Conservation (phyloP, 768 basidiomycete species). For the Ramaria sp. region DNA sequence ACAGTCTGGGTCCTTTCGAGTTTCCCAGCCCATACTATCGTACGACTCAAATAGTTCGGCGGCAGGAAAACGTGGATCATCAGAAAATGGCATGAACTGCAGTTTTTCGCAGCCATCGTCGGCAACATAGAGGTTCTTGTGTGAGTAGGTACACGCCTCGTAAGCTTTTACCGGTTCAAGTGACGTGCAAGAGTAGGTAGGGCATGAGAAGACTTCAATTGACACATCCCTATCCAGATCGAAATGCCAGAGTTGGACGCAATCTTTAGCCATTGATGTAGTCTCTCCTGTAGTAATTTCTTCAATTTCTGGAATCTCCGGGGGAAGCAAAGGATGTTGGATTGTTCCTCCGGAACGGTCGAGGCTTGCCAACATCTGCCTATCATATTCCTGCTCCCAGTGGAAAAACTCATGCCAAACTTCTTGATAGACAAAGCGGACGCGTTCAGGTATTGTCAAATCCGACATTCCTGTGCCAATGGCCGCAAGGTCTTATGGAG, state of each 20-base stretch:
- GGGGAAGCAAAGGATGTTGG: no score
- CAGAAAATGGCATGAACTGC: slow-evolving; percentile 51
- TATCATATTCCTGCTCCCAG: slow-evolving; percentile 14
- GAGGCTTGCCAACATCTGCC: not conserved
- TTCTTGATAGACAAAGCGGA: slow-evolving; percentile 8
- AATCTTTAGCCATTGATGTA: not conserved
- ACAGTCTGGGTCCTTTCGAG: slow-evolving; percentile 29
- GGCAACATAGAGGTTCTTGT: slow-evolving; percentile 36
- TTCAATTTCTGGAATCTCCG: not conserved
- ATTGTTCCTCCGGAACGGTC: slow-evolving; percentile 18
- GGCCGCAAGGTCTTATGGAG: no score
- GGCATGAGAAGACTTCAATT: not conserved
- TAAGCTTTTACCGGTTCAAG: slow-evolving; percentile 29
- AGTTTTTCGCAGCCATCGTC: slow-evolving; percentile 44
- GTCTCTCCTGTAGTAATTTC: not conserved
- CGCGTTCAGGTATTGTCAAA: not conserved
- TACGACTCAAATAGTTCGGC: slow-evolving; percentile 30
- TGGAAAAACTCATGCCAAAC: slow-evolving; percentile 16
- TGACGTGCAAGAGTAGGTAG: slow-evolving; percentile 1
- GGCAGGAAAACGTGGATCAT: slow-evolving; percentile 44
- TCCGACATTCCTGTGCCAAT: not conserved
- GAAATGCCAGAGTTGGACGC: not conserved
- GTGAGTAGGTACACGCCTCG: slow-evolving; percentile 43
- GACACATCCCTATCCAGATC: not conserved
- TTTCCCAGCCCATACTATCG: slow-evolving; percentile 41